Percentiles rank a stretch among this genome's conserved stretches.
Evolutionary conservation across 2,329 filamentous ascomycete genomes (phyloP).

Genomic region (Penicillium sp.): DNA sequence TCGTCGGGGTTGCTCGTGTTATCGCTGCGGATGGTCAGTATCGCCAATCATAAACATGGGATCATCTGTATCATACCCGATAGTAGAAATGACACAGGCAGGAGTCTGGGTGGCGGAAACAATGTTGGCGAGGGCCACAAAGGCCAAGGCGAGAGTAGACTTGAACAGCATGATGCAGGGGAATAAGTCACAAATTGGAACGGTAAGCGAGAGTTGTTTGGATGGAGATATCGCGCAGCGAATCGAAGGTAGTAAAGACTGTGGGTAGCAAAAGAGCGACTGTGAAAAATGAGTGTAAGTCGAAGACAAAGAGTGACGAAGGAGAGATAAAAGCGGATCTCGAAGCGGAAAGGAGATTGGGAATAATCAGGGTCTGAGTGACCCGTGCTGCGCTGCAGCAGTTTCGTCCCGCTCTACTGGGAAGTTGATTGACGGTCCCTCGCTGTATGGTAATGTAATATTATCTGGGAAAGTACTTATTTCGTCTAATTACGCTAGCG

Average conservation of each 20-base stretch:
- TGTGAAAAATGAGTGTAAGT: conserved; percentile 15
- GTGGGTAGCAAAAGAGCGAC: conserved; percentile 25
- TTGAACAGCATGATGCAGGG: conserved; percentile 45
- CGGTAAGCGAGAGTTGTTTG: background rate
- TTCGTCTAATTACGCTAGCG: background rate
- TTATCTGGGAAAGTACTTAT: background rate
- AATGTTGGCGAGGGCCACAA: conserved; percentile 48
- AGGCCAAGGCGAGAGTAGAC: conserved; percentile 43
- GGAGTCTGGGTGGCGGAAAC: conserved; percentile 48
- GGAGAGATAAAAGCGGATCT: conserved; percentile 15
- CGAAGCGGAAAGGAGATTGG: conserved; percentile 12
- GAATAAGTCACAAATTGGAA: conserved; percentile 3
- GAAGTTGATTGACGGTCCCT: conserved; percentile 1
- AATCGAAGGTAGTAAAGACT: conserved; percentile 18
- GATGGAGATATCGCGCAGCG: conserved; percentile 20
- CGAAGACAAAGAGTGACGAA: conserved; percentile 27
- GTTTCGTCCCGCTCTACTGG: conserved; percentile 10
- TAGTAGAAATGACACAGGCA: conserved; percentile 52
- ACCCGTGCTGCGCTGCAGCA: conserved; percentile 1
- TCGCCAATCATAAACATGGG: background rate
- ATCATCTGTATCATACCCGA: conserved; percentile 37
- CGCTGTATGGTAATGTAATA: background rate
- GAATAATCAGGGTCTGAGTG: conserved; percentile 18
- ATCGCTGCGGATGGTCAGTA: conserved; percentile 17
- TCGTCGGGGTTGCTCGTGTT: conserved; percentile 37